Conservation (phyloP, 2,329 filamentous ascomycete species). For the Neonectria neomacrospora region DNA sequence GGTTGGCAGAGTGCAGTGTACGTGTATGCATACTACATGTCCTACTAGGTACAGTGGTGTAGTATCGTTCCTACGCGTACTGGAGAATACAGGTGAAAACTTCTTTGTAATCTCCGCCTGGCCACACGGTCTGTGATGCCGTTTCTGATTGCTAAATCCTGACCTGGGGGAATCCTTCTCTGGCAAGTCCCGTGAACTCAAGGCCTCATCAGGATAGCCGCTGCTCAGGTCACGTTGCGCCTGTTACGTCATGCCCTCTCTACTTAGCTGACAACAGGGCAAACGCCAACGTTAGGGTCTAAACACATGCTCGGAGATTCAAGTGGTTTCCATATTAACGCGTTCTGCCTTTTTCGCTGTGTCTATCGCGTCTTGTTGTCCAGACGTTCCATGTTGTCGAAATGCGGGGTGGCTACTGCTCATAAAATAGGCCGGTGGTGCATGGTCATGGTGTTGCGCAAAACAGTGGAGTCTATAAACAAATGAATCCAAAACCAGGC, state of each 20-base stretch:
- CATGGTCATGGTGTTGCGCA: not conserved
- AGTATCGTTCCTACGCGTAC: not conserved
- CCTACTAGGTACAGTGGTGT: not conserved
- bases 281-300: not conserved
- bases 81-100: not conserved
- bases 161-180: not conserved
- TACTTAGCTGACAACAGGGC: not conserved
- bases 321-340: not conserved
- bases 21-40: not conserved
- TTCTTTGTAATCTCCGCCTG: not conserved
- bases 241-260: not conserved
- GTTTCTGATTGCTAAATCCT: not conserved
- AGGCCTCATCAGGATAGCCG: not conserved
- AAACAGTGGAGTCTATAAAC: not conserved
- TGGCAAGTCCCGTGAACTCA: constrained; percentile 15
- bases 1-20: not conserved
- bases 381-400: not conserved
- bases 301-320: not conserved
- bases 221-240: not conserved
- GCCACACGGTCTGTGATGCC: constrained; percentile 13
- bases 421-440: not conserved
- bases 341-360: not conserved
- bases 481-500: not conserved
- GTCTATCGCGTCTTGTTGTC: not conserved
- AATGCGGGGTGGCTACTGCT: not conserved